Conservation (phyloP, 73 alveolate genomes). For the Paraurostyla sp. region DNA sequence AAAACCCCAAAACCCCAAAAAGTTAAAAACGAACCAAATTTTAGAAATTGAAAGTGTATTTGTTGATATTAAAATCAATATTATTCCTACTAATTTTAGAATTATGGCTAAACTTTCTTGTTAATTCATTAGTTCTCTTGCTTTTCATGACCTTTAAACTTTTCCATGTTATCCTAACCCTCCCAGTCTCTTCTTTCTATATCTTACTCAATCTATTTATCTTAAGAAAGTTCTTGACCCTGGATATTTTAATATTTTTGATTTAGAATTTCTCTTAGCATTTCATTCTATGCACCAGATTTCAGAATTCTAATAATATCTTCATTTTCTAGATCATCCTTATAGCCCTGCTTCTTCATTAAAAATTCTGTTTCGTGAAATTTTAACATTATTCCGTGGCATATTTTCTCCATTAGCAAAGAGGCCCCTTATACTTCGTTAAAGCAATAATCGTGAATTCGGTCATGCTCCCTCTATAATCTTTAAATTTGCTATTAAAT, state of each 20-base stretch:
- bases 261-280: not conserved
- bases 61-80: no score
- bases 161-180: not conserved
- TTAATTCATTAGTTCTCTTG: no score
- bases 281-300: not conserved
- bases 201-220: not conserved
- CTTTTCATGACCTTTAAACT: constrained; percentile 1
- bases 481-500: no score
- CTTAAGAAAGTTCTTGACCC: not conserved
- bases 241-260: not conserved
- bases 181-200: constrained; percentile 43
- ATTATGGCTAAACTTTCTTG: no score
- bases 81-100: no score
- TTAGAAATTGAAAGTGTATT: no score
- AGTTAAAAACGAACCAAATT: no score
- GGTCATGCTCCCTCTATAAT: no score
- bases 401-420: not conserved
- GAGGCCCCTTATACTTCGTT: no score
- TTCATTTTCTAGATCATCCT: not conserved
- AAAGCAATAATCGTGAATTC: no score
- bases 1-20: no score
- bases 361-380: not conserved
- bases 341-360: not conserved
- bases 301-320: not conserved
- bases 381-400: not conserved